phyloP scores from a whole-genome alignment of 257 asterid species.

The Nicotiana attenuata region DNA sequence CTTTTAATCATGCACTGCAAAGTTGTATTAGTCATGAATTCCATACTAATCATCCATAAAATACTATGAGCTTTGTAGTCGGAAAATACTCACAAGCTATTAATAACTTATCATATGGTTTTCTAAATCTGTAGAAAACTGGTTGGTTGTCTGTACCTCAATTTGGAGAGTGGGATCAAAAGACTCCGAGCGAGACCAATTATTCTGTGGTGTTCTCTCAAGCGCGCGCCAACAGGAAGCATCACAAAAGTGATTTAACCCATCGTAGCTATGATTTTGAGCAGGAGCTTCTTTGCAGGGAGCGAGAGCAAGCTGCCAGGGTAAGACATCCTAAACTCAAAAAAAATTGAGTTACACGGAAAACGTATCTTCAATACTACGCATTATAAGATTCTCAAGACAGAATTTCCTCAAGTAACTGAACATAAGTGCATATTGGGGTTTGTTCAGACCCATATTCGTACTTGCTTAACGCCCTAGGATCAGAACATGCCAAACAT shows the following conservation, averaged over 20 bases:
- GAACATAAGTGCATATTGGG: background rate
- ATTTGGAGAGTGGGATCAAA: conserved; percentile 56
- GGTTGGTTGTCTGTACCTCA: conserved; percentile 41
- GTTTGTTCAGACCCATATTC: conserved; percentile 30
- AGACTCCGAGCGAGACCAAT: conserved; percentile 28
- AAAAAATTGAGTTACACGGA: background rate
- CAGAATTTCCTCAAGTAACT: background rate
- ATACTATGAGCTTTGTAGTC: background rate
- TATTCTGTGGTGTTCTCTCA: conserved; percentile 40
- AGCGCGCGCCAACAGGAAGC: conserved; percentile 46
- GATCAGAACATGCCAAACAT: conserved; percentile 12
- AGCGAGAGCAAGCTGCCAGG: conserved; percentile 11
- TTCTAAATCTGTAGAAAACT: conserved; percentile 18
- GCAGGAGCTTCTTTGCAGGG: conserved; percentile 24
- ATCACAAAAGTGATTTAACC: conserved; percentile 19
- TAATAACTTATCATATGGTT: conserved; percentile 10
- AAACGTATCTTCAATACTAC: background rate
- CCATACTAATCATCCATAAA: background rate
- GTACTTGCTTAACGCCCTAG: conserved; percentile 29
- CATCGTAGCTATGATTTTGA: conserved; percentile 40
- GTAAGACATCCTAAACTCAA: conserved; percentile 18
- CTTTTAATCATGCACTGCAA: background rate
- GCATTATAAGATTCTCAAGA: background rate
- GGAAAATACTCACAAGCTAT: background rate
- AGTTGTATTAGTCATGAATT: background rate